phyloP scores from a whole-genome alignment of 108 stramenopile genomes.

The Seminavis robusta region DNA sequence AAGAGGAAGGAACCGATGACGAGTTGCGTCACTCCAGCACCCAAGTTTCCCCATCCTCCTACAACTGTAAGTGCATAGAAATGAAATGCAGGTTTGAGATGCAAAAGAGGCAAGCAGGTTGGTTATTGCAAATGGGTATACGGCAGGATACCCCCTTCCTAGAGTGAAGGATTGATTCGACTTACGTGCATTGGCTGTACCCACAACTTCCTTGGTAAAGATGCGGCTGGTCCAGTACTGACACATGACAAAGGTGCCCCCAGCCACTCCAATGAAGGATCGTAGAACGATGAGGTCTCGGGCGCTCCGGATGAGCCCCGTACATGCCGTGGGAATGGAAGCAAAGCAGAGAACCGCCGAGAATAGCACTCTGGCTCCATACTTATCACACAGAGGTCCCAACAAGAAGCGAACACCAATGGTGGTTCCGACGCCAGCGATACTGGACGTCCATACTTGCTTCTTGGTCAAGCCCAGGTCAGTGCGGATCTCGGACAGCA shows the following conservation, averaged over 20 bases:
- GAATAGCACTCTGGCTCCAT: conserved; percentile 74
- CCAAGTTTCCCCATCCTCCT: conserved; percentile 73
- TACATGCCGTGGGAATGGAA: conserved; percentile 79
- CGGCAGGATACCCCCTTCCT: not conserved
- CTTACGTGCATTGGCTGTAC: conserved; percentile 87
- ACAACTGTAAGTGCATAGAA: not conserved
- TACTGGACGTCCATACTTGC: conserved; percentile 81
- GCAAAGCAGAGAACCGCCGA: conserved; percentile 46
- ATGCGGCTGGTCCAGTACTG: conserved; percentile 89
- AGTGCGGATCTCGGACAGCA: conserved; percentile 64
- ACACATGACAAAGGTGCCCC: conserved; percentile 86
- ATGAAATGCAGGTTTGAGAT: too few species aligned
- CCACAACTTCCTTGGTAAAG: conserved; percentile 87
- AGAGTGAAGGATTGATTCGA: conserved; percentile 31
- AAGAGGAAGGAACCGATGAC: conserved; percentile 73
- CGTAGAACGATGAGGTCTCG: conserved; percentile 61
- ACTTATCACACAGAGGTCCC: conserved; percentile 76
- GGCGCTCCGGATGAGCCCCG: conserved; percentile 73
- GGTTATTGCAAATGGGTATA: not conserved
- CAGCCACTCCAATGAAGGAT: conserved; percentile 81
- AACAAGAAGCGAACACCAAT: conserved; percentile 66
- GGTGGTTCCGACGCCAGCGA: conserved; percentile 60
- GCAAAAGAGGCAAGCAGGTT: conserved; percentile 28
- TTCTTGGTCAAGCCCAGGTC: conserved; percentile 60
- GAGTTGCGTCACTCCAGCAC: conserved; percentile 82